These are phyloP conservation scores for Russula lepida DNA, from an alignment of 768 basidiomycete genomes.

Conservation along the genomic window DNA sequence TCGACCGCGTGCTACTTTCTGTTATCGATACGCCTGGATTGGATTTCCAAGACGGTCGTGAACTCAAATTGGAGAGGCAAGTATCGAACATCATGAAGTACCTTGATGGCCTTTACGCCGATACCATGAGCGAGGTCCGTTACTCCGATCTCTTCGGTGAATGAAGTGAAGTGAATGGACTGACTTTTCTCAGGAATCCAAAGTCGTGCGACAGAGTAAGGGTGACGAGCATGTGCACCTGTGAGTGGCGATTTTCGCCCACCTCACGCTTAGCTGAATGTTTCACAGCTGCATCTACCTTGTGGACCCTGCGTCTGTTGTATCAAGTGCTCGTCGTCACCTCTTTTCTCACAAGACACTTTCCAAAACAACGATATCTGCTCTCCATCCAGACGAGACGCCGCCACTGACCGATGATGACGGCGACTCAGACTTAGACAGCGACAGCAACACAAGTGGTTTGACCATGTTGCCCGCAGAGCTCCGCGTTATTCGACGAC, in stretches of 20 bases:
- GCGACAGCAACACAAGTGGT: slow-evolving; percentile 41
- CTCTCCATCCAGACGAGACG: slow-evolving; percentile 44
- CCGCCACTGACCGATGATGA: slow-evolving; percentile 32
- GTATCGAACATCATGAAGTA: slow-evolving; percentile 69
- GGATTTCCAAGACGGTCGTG: slow-evolving; percentile 63
- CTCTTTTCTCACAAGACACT: slow-evolving; percentile 45
- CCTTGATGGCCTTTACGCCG: slow-evolving; percentile 71
- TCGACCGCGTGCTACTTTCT: slow-evolving; percentile 68
- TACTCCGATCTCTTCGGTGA: background rate
- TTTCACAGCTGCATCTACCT: slow-evolving; percentile 67
- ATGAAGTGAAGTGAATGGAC: background rate
- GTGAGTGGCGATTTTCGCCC: slow-evolving; percentile 37
- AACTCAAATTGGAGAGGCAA: slow-evolving; percentile 72
- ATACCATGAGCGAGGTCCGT: slow-evolving; percentile 79
- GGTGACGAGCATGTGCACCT: slow-evolving; percentile 87
- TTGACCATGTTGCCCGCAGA: slow-evolving; percentile 70
- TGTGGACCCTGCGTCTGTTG: slow-evolving; percentile 69
- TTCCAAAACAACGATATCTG: slow-evolving; percentile 59
- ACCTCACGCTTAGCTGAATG: background rate
- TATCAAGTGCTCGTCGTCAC: slow-evolving; percentile 47
- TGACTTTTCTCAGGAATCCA: slow-evolving; percentile 55
- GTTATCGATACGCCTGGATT: slow-evolving; percentile 84
- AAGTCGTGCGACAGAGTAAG: slow-evolving; percentile 79
- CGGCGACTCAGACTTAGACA: slow-evolving; percentile 42
- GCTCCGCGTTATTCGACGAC: slow-evolving; percentile 67